A percentile compares a stretch with the other conserved stretches of the same genome.
phyloP scores from a whole-genome alignment of 2,329 filamentous ascomycete genomes.

The Aureobasidium sp. region DNA sequence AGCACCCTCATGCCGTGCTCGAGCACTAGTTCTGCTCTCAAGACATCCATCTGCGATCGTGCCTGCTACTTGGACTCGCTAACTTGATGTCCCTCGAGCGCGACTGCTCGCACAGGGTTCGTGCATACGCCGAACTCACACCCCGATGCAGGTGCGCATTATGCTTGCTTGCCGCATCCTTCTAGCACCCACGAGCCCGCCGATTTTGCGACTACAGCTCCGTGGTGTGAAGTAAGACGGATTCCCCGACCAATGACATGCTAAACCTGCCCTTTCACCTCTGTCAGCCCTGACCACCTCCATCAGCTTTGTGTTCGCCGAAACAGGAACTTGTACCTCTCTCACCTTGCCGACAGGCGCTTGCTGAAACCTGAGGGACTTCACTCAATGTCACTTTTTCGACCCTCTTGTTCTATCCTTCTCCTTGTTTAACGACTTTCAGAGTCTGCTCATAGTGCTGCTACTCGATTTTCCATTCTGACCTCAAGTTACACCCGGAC shows the following conservation, averaged over 20 bases:
- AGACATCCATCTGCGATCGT: not conserved
- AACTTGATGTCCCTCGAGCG: not conserved
- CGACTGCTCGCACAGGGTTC: not conserved
- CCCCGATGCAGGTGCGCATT: not conserved
- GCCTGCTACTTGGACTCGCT: not conserved
- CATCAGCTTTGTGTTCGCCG: not conserved
- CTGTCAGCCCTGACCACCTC: conserved; percentile 9
- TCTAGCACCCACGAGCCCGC: not conserved
- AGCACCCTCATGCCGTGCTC: conserved; percentile 1
- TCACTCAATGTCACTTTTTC: not conserved
- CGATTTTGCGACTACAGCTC: not conserved
- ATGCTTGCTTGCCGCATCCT: not conserved
- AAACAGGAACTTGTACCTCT: conserved; percentile 2
- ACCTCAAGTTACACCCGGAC: not conserved
- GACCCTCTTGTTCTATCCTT: not conserved
- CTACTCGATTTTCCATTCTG: not conserved
- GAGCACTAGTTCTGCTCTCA: not conserved
- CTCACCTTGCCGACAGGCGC: not conserved
- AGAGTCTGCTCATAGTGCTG: not conserved
- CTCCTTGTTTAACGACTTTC: not conserved
- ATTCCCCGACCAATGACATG: conserved; percentile 1
- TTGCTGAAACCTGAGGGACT: conserved; percentile 4
- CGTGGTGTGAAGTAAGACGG: conserved; percentile 12
- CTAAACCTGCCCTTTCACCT: not conserved
- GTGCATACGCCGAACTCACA: conserved; percentile 2